Evolutionary conservation across 2,329 filamentous ascomycete species (phyloP).

Genomic region (Pestalotiopsis sp.): DNA sequence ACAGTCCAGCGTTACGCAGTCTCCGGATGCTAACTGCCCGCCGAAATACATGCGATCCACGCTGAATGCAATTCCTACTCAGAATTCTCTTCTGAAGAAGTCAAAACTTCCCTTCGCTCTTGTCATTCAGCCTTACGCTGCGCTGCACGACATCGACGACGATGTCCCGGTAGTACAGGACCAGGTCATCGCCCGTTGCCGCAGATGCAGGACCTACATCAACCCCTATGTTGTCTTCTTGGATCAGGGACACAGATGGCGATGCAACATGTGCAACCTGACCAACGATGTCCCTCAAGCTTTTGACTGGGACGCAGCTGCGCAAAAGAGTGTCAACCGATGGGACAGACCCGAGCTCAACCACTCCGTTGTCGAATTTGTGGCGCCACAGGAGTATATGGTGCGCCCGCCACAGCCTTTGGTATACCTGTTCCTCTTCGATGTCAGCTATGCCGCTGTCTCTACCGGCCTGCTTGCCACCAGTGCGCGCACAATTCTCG

Average conservation of each 20-base stretch:
- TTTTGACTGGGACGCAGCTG: slow-evolving; percentile 94
- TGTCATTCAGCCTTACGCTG: slow-evolving; percentile 92
- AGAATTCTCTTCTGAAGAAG: slow-evolving; percentile 91
- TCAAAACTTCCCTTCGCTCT: slow-evolving; percentile 94
- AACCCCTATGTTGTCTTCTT: slow-evolving; percentile 97
- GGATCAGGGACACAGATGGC: slow-evolving; percentile 96
- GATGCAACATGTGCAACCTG: slow-evolving; percentile 99
- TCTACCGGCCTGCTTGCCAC: slow-evolving; percentile 91
- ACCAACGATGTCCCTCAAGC: slow-evolving; percentile 99
- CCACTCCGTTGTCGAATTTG: slow-evolving; percentile 95
- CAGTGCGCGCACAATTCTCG: slow-evolving; percentile 88
- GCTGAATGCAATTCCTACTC: slow-evolving; percentile 90
- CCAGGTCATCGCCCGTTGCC: slow-evolving; percentile 95
- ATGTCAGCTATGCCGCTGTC: slow-evolving; percentile 89
- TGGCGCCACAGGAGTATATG: slow-evolving; percentile 99
- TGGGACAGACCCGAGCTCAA: slow-evolving; percentile 94
- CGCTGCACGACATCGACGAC: slow-evolving; percentile 92
- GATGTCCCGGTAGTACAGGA: slow-evolving; percentile 90
- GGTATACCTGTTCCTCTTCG: slow-evolving; percentile 93
- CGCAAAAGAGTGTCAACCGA: slow-evolving; percentile 88
- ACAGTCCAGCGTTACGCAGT: slow-evolving; percentile 87
- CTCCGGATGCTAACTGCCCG: slow-evolving; percentile 87
- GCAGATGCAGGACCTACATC: slow-evolving; percentile 95
- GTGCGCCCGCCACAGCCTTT: slow-evolving; percentile 93
- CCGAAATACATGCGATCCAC: slow-evolving; percentile 95